Base-by-base conservation (phyloP, 2,329 filamentous ascomycete genomes). In the Aureobasidium sp. region DNA sequence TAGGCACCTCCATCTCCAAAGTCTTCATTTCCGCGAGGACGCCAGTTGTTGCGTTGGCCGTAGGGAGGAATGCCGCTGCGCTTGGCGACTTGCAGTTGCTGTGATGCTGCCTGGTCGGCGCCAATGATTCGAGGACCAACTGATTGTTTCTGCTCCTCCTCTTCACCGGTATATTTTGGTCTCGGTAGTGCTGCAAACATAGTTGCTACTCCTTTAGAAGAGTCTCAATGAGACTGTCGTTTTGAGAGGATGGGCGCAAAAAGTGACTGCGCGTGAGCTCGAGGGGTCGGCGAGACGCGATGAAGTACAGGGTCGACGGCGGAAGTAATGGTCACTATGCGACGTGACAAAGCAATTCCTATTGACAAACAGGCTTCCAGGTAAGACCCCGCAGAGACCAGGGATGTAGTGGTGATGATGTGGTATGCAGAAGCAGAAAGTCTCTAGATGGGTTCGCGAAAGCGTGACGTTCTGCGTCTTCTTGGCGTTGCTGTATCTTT, bases 1-100 rank as follows among this genome's bases (percentile, higher is more conserved):
- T 97, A 99, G 58, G 93, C 91, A 69, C 94, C 94, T 66, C 94
- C 94, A 79, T 97, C 92, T 69, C 90, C 92, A 77, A 92, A 99
- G 75, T 99, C 94, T 72, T 97, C 92, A 65, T 89, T 85, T 44
- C 83, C 83, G 70, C 93, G 87, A 36, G 94, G 94, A 66, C 94
- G 86, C 94, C 94, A 99, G 83, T 89, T 90, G 73, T 85, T 77
- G 70, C 94, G 88, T 73, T 91, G 87, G 54, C 90, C 90, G 69
- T 97, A 99, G 1, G 91, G 81, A 10, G 94, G 94, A 63, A 92
- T 91, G 21, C 92, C 92, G 62, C 84, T 83, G 45, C 44, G 29
- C 25, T 50, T 48, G n/a, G 27, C 32, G 63, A 96, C 75, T 21
- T 95, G 89, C 67, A 97, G 81, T 74, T 96, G 91, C 42, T 86